phyloP scores from a whole-genome alignment of 2,329 filamentous ascomycete genomes.

The Bisporella sp. region DNA sequence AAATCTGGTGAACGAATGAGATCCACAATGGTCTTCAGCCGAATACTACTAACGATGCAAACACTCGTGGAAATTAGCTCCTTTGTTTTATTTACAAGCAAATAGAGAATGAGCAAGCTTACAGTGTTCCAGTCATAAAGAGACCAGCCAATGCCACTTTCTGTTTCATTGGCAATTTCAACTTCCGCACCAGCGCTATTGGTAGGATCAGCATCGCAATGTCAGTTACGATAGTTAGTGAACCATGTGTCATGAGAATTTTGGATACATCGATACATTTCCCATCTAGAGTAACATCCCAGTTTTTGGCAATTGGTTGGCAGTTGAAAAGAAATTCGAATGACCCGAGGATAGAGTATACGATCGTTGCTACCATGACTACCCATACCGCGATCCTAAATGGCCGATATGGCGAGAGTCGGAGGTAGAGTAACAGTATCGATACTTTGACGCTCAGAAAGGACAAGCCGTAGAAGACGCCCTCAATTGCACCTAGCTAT shows the following conservation, averaged over 20 bases:
- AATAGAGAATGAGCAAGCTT: neutral
- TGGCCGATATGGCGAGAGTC: neutral
- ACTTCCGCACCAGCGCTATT: neutral
- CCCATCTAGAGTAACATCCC: neutral
- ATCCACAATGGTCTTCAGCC: neutral
- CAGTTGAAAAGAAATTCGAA: too few species aligned
- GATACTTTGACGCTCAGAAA: neutral
- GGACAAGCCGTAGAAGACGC: neutral
- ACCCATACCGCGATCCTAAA: neutral
- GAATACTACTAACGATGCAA: neutral
- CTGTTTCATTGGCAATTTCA: neutral
- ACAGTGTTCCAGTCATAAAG: neutral
- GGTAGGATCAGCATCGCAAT: too few species aligned
- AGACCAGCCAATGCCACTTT: neutral
- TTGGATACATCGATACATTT: too few species aligned
- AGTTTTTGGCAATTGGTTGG: neutral
- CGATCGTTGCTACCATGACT: neutral
- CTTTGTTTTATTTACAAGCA: too few species aligned
- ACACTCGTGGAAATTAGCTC: too few species aligned
- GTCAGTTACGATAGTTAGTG: too few species aligned
- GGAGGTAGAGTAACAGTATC: neutral
- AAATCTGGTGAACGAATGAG: neutral
- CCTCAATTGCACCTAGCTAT: conserved; percentile 31
- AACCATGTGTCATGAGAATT: too few species aligned
- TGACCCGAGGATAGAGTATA: neutral